Percentiles rank a stretch among this genome's conserved stretches.
Evolutionary conservation across 2,329 filamentous ascomycete genomes (phyloP).

Genomic region (Aureobasidium sp.): DNA sequence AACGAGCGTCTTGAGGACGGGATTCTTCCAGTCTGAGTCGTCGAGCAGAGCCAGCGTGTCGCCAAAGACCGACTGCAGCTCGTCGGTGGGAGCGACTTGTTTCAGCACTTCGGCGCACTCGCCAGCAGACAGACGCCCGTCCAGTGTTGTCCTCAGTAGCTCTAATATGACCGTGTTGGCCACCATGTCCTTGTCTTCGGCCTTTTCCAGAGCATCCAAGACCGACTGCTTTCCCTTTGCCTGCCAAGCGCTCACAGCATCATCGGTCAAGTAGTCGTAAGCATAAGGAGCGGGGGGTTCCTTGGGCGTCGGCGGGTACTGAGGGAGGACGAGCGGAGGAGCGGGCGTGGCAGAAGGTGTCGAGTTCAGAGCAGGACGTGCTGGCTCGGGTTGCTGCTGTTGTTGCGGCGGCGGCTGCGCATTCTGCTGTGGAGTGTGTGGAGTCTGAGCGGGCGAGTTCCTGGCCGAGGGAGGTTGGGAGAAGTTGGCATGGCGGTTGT

Average conservation of each 20-base stretch:
- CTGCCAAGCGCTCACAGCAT: slow-evolving; percentile 59
- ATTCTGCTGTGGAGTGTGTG: slow-evolving; percentile 11
- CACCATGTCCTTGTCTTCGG: slow-evolving; percentile 56
- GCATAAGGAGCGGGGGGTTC: slow-evolving; percentile 41
- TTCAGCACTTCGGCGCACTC: slow-evolving; percentile 67
- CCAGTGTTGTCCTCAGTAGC: slow-evolving; percentile 65
- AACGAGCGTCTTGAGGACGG: slow-evolving; percentile 58
- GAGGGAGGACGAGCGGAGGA: slow-evolving; percentile 11
- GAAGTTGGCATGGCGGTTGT: slow-evolving; percentile 9
- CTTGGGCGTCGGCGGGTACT: slow-evolving; percentile 13
- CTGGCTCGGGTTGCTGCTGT: not conserved
- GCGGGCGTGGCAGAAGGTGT: slow-evolving; percentile 12
- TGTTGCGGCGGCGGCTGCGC: slow-evolving; percentile 9
- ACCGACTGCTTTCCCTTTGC: slow-evolving; percentile 58
- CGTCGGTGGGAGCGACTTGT: slow-evolving; percentile 53
- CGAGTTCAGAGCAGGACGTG: not conserved
- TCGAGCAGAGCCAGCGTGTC: slow-evolving; percentile 74
- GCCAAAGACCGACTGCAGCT: slow-evolving; percentile 57
- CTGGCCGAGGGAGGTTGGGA: slow-evolving; percentile 6
- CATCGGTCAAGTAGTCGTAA: slow-evolving; percentile 69
- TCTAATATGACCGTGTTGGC: slow-evolving; percentile 75
- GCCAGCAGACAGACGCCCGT: slow-evolving; percentile 54
- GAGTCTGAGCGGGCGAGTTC: slow-evolving; percentile 10
- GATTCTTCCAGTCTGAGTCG: slow-evolving; percentile 55
- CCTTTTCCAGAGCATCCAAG: slow-evolving; percentile 54